phyloP scores from a whole-genome alignment of 83 land plant species.

The Diphasiastrum complanatum region DNA sequence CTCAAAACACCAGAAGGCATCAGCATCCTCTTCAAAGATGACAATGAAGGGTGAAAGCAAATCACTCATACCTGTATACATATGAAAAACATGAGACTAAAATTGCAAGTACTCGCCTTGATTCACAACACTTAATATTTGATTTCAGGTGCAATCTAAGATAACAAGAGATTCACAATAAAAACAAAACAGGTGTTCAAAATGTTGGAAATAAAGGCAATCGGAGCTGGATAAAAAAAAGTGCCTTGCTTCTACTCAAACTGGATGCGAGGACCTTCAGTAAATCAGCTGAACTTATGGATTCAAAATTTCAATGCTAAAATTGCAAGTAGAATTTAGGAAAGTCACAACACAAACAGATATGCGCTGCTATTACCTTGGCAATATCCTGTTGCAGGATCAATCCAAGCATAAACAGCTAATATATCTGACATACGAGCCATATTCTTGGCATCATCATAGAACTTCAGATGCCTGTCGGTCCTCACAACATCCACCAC shows the following conservation, averaged over 20 bases:
- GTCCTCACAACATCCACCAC: conserved; percentile 94
- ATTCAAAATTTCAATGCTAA: neutral
- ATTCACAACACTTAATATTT: too few relatives aligned
- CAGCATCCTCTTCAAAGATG: conserved; percentile 81
- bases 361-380: conserved; percentile 49
- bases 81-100: too few relatives aligned
- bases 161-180: too few relatives aligned
- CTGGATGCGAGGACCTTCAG: conserved; percentile 1
- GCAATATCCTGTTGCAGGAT: conserved; percentile 86
- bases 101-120: too few relatives aligned
- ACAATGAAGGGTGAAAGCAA: conserved; percentile 82
- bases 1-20: conserved; percentile 97
- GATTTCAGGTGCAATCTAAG: too few relatives aligned
- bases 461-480: conserved; percentile 84
- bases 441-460: conserved; percentile 67
- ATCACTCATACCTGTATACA: conserved; percentile 82
- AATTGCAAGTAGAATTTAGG: neutral
- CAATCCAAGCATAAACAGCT: conserved; percentile 94
- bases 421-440: conserved; percentile 94
- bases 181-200: too few relatives aligned
- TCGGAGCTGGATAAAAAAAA: neutral
- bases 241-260: neutral
- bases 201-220: too few relatives aligned
- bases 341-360: neutral
- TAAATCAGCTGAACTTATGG: neutral